A percentile compares a stretch with the other conserved stretches of the same genome.
These are phyloP conservation scores for Kalmanozyma brasiliensis DNA, from an alignment of 1,284 basidiomycete genomes.

Conservation along the genomic window DNA sequence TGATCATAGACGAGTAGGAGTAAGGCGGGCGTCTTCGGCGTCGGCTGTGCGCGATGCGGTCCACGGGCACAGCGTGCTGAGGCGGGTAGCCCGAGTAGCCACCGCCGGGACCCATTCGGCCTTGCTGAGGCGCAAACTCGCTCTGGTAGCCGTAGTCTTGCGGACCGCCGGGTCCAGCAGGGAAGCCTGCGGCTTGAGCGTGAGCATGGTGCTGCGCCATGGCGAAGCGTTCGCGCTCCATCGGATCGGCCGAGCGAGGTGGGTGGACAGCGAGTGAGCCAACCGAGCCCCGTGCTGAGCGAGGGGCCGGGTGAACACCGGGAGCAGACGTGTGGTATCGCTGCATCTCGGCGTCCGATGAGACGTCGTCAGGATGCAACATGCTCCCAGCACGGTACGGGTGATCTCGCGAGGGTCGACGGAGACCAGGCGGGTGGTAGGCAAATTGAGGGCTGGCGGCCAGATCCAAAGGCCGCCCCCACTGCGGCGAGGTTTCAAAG, in stretches of 20 bases:
- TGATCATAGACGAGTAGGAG: slow-evolving; percentile 62
- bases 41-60: slow-evolving; percentile 54
- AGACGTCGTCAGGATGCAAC: slow-evolving; percentile 15
- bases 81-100: slow-evolving; percentile 11
- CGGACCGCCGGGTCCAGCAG: slow-evolving; percentile 4
- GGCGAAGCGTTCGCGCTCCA: slow-evolving; percentile 31
- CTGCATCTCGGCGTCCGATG: slow-evolving; percentile 17
- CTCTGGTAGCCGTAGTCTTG: slow-evolving; percentile 29
- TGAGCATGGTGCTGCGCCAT: slow-evolving; percentile 24
- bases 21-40: slow-evolving; percentile 54
- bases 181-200: slow-evolving; percentile 2
- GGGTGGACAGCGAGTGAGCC: slow-evolving; percentile 5
- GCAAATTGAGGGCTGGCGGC: slow-evolving; percentile 19
- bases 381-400: slow-evolving; percentile 10
- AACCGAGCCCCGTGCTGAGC: slow-evolving; percentile 7
- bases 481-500: slow-evolving; percentile 28
- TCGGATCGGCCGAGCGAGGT: slow-evolving; percentile 19
- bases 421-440: slow-evolving; percentile 1
- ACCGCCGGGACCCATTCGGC: slow-evolving; percentile 12
- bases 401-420: slow-evolving; percentile 19
- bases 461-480: slow-evolving; percentile 19
- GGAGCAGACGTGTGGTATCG: slow-evolving; percentile 11
- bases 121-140: slow-evolving; percentile 26
- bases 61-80: slow-evolving; percentile 29
- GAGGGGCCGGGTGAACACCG: slow-evolving; percentile 4